A percentile compares a stretch with the other conserved stretches of the same genome.
Conservation (phyloP, 2,329 filamentous ascomycete genomes). For the Penicillium sp. region DNA sequence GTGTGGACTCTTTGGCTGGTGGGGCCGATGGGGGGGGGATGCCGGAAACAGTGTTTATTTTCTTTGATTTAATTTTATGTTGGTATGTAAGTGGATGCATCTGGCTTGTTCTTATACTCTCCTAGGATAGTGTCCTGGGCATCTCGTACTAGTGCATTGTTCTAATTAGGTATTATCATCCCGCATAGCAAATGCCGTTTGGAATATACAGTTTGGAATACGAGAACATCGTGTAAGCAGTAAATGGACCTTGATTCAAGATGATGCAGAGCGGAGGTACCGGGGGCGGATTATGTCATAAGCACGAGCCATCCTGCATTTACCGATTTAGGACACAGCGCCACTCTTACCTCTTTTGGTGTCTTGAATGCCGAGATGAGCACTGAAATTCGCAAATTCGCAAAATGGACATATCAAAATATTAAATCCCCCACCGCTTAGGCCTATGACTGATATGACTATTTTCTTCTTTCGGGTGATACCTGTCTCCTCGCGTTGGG, state of each 20-base stretch:
- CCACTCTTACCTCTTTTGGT: conserved; percentile 1
- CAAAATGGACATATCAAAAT: not conserved
- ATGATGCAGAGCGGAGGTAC: too few relatives aligned
- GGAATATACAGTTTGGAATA: not conserved
- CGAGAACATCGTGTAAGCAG: too few relatives aligned
- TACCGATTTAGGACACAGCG: conserved; percentile 5
- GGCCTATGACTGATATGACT: not conserved
- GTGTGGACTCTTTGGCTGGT: not conserved
- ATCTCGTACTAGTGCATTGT: not conserved
- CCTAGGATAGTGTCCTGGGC: not conserved
- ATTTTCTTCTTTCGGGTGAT: not conserved
- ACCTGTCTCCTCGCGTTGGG: not conserved
- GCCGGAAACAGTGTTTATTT: not conserved
- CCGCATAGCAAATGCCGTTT: not conserved
- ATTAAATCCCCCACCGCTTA: not conserved
- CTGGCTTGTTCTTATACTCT: not conserved
- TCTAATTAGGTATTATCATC: not conserved
- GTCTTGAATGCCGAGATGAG: not conserved
- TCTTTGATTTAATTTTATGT: too few relatives aligned
- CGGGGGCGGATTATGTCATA: conserved; percentile 5
- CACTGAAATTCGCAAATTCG: not conserved
- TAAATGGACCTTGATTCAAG: too few relatives aligned
- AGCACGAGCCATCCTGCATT: conserved; percentile 14
- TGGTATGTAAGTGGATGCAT: not conserved
- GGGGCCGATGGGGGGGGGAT: not conserved